Evolutionary conservation across 179 eudicot genomes (phyloP), one percentile per base, ranked within the genome.

Genomic region (Spergularia azorica): DNA sequence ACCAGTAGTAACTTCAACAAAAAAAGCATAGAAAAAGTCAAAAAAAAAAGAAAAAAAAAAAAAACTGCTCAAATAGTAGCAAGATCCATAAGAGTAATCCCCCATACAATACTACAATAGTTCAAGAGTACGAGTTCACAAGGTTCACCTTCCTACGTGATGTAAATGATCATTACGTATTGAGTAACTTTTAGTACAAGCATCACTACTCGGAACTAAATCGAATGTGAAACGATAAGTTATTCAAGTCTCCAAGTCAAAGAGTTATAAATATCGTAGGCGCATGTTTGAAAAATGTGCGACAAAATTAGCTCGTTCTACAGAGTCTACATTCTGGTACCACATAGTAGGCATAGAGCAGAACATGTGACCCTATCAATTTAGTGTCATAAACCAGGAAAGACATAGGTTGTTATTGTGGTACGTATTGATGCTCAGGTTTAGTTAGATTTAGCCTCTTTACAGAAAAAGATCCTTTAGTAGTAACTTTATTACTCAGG

Each of bases 261-360:
- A 32, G 57, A 50, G 6, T 20, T 46, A 8, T 68, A n/a, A 68
- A 68, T 68, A 50, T 12, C 2, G 72, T 48, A 18, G 72, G 72
- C 48, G 57, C 58, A 50, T 68, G 57, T 46, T 68, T 68, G 72
- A 68, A 68, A 68, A 17, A 3, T 18, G 5, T 48, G 36, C 1
- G n/a, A 9, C 72, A 68, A 68, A 48, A 17, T 18, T 66, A 21
- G 54, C 70, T 43, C 2, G 51, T 46, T 43, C 36, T 52, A 36
- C 14, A 66, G 5, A 16, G 17, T 66, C 26, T 14, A 38, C 68
- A 64, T 64, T 36, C n/a, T 66, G 54, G 69, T 65, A 65, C 69
- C 69, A 39, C 69, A 66, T 41, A 17, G 51, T 41, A 16, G 54
- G 52, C 43, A 1, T 46, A 46, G 7, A 6, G 6, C 9, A 41